Percentiles rank a stretch among this genome's conserved stretches.
phyloP scores from a whole-genome alignment of 2,329 filamentous ascomycete species.

The Sporothrix brasiliensis region DNA sequence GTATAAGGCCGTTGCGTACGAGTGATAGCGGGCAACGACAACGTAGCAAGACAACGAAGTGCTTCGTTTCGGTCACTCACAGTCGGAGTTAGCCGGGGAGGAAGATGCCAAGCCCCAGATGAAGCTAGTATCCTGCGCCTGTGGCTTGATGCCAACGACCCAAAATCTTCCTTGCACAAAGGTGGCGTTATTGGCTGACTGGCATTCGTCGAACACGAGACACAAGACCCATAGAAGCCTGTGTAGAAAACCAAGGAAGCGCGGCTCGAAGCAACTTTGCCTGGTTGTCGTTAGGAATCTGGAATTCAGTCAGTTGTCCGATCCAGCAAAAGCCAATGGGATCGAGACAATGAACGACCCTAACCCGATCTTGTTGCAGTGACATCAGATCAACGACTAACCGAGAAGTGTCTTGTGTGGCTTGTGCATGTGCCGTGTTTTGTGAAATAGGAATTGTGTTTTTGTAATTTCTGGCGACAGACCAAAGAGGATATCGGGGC shows the following conservation, averaged over 20 bases:
- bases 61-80: background rate
- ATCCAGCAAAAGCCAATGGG: constrained; percentile 19
- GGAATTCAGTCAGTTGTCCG: constrained; percentile 12
- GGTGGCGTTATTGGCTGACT: constrained; percentile 18
- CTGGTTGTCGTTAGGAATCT: background rate
- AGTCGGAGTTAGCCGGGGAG: constrained; percentile 32
- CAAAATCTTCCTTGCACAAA: constrained; percentile 20
- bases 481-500: constrained; percentile 1
- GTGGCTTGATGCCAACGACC: constrained; percentile 16
- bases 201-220: constrained; percentile 21
- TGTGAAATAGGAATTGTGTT: background rate
- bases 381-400: constrained; percentile 13
- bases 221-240: constrained; percentile 39
- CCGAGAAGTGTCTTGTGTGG: background rate
- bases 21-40: background rate
- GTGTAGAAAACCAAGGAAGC: constrained; percentile 35
- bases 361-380: constrained; percentile 3
- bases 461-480: background rate
- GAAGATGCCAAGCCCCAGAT: constrained; percentile 5
- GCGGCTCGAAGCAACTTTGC: constrained; percentile 19
- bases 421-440: constrained; percentile 14
- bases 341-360: background rate
- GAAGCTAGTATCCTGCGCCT: constrained; percentile 19
- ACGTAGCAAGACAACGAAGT: background rate
- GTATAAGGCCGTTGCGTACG: constrained; percentile 1